Conservation (phyloP, 2,329 filamentous ascomycete species). For the Pyrenophora graminea region DNA sequence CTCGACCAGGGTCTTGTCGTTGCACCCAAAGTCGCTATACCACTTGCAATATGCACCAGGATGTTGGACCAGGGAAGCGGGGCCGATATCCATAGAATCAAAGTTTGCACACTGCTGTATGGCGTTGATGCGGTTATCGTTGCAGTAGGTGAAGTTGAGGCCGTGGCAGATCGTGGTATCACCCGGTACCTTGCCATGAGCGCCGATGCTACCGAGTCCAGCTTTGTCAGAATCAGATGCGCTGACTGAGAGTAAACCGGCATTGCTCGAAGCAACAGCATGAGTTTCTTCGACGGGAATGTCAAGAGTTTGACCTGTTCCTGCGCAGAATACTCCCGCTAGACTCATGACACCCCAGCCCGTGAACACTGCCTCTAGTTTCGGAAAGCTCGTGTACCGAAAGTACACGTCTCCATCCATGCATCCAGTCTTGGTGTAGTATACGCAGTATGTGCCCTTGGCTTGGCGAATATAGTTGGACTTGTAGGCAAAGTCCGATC, state of each 20-base stretch:
- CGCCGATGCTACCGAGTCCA: too few relatives aligned
- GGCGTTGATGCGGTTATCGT: slow-evolving; percentile 1
- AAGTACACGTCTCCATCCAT: neutral
- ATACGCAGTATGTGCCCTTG: neutral
- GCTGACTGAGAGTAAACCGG: too few relatives aligned
- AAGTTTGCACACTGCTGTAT: slow-evolving; percentile 2
- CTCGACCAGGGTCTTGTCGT: neutral
- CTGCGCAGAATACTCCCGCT: neutral
- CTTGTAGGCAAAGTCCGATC: neutral
- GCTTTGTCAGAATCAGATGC: too few relatives aligned
- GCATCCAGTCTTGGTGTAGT: slow-evolving; percentile 5
- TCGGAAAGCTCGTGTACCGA: neutral
- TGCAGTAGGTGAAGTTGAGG: neutral
- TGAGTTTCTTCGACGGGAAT: too few relatives aligned
- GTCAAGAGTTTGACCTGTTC: neutral
- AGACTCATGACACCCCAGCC: neutral
- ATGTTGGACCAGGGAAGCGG: neutral
- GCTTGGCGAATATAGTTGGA: neutral
- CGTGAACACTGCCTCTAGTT: neutral
- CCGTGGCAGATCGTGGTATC: too few relatives aligned
- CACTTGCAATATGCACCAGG: neutral
- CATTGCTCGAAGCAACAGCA: too few relatives aligned
- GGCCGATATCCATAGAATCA: neutral
- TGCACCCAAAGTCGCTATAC: neutral
- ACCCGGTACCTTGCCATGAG: too few relatives aligned